These are phyloP conservation scores for Talaromyces thailandensis DNA, from an alignment of 495 filamentous ascomycete species.

Conservation along the genomic window DNA sequence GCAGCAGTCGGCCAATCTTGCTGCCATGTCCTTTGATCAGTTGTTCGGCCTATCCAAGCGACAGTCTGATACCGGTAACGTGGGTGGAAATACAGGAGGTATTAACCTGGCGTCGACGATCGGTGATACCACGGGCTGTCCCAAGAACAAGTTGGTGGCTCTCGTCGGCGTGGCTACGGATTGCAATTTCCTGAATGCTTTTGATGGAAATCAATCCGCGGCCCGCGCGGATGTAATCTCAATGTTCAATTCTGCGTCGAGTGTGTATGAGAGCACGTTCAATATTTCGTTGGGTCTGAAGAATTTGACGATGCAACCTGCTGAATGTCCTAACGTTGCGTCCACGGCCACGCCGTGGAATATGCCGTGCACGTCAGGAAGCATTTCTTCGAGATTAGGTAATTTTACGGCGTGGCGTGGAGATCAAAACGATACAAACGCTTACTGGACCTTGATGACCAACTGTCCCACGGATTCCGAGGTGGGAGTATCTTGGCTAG, in stretches of 20 bases:
- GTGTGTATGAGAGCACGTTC: conserved; percentile 80
- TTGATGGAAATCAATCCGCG: conserved; percentile 51
- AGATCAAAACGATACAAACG: conserved; percentile 61
- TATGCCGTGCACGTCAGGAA: conserved; percentile 50
- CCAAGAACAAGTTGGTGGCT: conserved; percentile 78
- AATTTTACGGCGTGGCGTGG: conserved; percentile 86
- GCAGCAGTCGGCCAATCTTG: conserved; percentile 38
- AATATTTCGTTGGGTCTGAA: conserved; percentile 86
- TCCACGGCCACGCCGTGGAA: conserved; percentile 72
- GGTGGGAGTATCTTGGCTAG: conserved; percentile 89
- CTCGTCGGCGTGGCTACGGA: conserved; percentile 89
- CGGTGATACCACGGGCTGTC: conserved; percentile 73
- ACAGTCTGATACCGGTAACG: conserved; percentile 44
- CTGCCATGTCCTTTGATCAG: conserved; percentile 42
- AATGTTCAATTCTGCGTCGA: conserved; percentile 79
- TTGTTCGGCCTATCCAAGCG: conserved; percentile 47
- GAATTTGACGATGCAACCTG: conserved; percentile 68
- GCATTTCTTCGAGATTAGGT: conserved; percentile 74
- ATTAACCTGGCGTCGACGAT: conserved; percentile 79
- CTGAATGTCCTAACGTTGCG: conserved; percentile 56
- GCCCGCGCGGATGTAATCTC: conserved; percentile 62
- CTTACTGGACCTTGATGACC: conserved; percentile 89
- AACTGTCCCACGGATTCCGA: conserved; percentile 78
- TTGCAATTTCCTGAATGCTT: conserved; percentile 70
- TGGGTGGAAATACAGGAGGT: conserved; percentile 65